Evolutionary conservation across 495 filamentous ascomycete genomes (phyloP), one percentile per base, ranked within the genome.

Genomic region (Pseudoneurospora amorphoporcata): DNA sequence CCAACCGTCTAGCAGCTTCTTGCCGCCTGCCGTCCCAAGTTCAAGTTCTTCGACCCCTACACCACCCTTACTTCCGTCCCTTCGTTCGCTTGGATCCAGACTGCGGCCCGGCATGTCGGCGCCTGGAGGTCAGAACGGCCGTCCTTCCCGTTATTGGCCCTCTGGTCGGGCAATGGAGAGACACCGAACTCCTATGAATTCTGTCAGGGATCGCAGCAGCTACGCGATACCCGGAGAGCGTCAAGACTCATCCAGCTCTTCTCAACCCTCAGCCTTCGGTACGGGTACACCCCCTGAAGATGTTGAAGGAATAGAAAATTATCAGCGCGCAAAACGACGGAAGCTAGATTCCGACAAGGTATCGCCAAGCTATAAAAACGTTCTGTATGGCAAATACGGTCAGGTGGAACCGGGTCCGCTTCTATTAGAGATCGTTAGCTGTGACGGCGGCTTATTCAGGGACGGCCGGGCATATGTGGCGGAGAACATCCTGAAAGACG

Each of bases 381-480:
- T 94, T 70, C 88, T 86, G 71, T 97, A 97, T 74, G 94, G 93
- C 2, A 88, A 89, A 75, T 92, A 89, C 77, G 94, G 94, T 19
- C 94, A 97, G 77, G 90, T 94, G 7, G 91, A 94, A 41, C 87
- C 93, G 0, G 93, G 93, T 14, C 84, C 87, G 73, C 81, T 97
- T 72, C 89, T 86, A 72, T 94, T 97, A 92, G 91, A 95, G 77
- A 87, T 97, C 70, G 88, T 90, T 19, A 93, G 88, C 84, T 98
- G 94, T 77, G 95, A 98, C 82, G 95, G 94, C 68, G 95, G 94
- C 2, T 86, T 89, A 29, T 94, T 90, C 78, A 78, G 84, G 35
- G 87, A 89, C 61, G 87, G 88, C 71, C 81, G 81, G 2, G 84
- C 84, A 71, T 94, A 93, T 76, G 85, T 85, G 45, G 88, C 91